Evolutionary conservation across 768 basidiomycete species (phyloP), one percentile per base, ranked within the genome.

Genomic region (Mycena galopus): DNA sequence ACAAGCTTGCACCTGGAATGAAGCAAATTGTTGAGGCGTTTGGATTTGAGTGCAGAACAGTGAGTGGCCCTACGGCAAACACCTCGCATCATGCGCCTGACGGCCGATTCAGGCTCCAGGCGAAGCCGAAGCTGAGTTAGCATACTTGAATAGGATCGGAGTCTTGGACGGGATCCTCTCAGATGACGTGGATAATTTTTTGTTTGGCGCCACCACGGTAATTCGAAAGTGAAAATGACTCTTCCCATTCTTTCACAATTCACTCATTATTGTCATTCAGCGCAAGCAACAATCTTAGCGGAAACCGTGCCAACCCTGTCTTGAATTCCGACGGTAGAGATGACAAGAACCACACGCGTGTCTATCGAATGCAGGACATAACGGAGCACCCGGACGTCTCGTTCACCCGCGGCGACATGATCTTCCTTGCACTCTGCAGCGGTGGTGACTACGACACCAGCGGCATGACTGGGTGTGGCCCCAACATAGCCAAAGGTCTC

Each of bases 51-150:
- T 94, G 92, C 90, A 84, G 90, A 75, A 89, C 87, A 79, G 91
- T 90, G 77, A 53, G 89, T 79, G 53, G 17, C 44, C 53, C 19
- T 62, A 3, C 77, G 71, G 73, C 77, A 17, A 75, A 72, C 79
- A 55, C 70, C 79, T 21, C 76, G 72, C 27, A 73, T 80, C 27
- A 73, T 80, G 7, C 79, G 75, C 78, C 70, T 78, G 44, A 65
- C 64, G 80, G 73, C 78, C 75, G 19, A 78, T 77, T 69, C 61
- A 92, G 92, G 96, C 96, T 19, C 97, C 96, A 8, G 96, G 95
- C 21, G 97, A 98, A 81, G 97, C 97, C 0, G 97, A 98, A 80
- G 96, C 96, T 0, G 96, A 97, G 78, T 86, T 98, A 2, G 96
- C 96, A 0, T 92, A 94, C 72, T 85, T 98, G 64, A 96, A 96